Evolutionary conservation across 2,329 filamentous ascomycete species (phyloP).

Genomic region (Rhynchosporium graminicola): DNA sequence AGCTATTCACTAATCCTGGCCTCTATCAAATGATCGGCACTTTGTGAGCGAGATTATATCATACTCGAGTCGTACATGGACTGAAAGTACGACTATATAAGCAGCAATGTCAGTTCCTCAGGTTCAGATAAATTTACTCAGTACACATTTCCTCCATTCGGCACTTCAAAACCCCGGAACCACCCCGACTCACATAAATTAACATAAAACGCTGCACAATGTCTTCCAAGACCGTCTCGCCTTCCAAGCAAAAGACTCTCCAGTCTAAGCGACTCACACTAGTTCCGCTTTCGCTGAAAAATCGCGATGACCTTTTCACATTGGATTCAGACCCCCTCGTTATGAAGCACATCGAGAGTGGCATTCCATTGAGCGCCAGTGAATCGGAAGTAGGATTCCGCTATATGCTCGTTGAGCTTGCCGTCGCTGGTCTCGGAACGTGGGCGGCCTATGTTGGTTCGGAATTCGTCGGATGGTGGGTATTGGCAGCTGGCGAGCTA

Average conservation of each 20-base stretch:
- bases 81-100: conserved; percentile 6
- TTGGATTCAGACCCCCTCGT: conserved; percentile 6
- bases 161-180: too few relatives aligned
- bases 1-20: conserved; percentile 13
- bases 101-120: neutral
- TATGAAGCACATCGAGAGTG: conserved; percentile 10
- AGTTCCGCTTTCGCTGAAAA: neutral
- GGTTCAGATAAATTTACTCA: too few relatives aligned
- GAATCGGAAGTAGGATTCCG: conserved; percentile 4
- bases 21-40: conserved; percentile 5
- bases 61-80: neutral
- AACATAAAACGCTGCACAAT: neutral
- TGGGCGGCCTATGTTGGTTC: conserved; percentile 6
- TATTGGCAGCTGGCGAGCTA: conserved; percentile 10
- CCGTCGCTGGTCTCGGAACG: conserved; percentile 4
- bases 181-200: too few relatives aligned
- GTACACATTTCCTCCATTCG: too few relatives aligned
- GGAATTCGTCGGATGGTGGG: conserved; percentile 13
- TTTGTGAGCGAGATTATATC: neutral
- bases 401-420: neutral
- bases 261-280: conserved; percentile 3
- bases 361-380: conserved; percentile 12
- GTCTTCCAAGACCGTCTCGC: neutral
- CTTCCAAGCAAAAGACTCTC: neutral
- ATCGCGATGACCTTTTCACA: conserved; percentile 1